These are phyloP conservation scores for Pinguiococcus pyrenoidosus DNA, from an alignment of 108 stramenopile species.

Conservation along the genomic window DNA sequence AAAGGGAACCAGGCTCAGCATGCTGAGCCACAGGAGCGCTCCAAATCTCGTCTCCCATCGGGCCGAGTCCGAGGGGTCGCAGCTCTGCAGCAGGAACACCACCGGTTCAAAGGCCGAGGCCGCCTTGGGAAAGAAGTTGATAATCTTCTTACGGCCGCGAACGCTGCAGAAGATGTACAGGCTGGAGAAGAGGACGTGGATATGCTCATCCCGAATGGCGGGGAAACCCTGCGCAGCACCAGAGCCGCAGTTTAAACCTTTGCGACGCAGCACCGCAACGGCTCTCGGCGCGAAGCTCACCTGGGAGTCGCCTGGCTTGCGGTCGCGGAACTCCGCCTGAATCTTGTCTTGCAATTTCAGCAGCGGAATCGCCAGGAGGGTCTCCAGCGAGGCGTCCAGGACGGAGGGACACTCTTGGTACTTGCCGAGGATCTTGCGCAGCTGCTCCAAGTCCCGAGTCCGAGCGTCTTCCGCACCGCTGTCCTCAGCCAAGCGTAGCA, in stretches of 20 bases:
- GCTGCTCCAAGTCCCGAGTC: constrained; percentile 1
- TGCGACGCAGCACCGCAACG: too few species aligned
- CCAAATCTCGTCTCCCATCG: constrained; percentile 79
- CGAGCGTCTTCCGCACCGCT: too few species aligned
- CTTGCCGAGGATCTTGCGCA: constrained; percentile 49
- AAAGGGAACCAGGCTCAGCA: constrained; percentile 86
- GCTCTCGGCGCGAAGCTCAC: too few species aligned
- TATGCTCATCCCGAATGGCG: too few species aligned
- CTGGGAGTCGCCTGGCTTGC: too few species aligned
- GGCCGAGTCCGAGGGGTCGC: constrained; percentile 38
- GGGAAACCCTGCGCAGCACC: too few species aligned
- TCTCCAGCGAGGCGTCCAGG: constrained; percentile 63
- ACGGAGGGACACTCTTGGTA: constrained; percentile 86
- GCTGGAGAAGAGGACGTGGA: constrained; percentile 54
- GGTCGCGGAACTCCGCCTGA: too few species aligned
- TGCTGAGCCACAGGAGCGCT: constrained; percentile 89
- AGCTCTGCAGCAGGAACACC: constrained; percentile 42
- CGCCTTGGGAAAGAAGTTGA: constrained; percentile 73
- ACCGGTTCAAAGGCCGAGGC: constrained; percentile 74
- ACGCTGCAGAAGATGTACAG: constrained; percentile 79
- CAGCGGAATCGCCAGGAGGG: constrained; percentile 44
- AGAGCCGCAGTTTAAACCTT: too few species aligned
- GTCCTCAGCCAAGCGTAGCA: too few species aligned
- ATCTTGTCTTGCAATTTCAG: too few species aligned
- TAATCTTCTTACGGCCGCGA: constrained; percentile 69